Evolutionary conservation across 1,284 basidiomycete genomes (phyloP), one percentile per base, ranked within the genome.

Genomic region (Sanguinoderma infundibulare): DNA sequence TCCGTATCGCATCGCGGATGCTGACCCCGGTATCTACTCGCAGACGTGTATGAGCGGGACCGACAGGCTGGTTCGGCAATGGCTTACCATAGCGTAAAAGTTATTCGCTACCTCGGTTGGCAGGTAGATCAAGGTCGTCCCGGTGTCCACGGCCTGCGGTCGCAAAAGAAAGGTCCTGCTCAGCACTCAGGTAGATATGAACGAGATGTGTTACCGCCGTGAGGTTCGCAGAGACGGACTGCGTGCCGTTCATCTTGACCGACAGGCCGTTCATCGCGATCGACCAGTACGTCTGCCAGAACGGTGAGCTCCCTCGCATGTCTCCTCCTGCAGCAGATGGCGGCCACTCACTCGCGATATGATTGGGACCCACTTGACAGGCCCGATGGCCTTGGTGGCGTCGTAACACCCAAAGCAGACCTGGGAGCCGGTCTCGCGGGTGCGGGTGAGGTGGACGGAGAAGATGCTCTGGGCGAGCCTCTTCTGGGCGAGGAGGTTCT

Each of bases 381-480:
- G 66, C 1, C 82, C 81, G 9, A 67, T 75, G 51, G 80, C 79
- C 69, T 85, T 87, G 15, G 78, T 77, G 1, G 71, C 60, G 68
- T 90, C 83, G 52, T 78, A 76, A 62, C 87, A 85, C 0, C 88
- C 88, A 53, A 90, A 78, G 69, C 83, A 88, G 10, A 87, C 73
- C 83, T 87, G 52, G 22, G 86, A 87, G 2, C 86, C 86, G 2
- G 69, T 65, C 55, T 73, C 69, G 53, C 79, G 69, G 14, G 72
- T 69, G 34, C 89, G 77, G 7, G 81, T 76, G 50, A 89, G 71
- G 65, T 87, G 82, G 20, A 90, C 79, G 15, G 83, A 82, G 71
- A 90, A 90, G 7, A 85, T 68, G 5, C 84, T 81, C 0, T 78
- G 72, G 1, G 74, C 67, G 20, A 90, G 64, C 60, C 78, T 73